A percentile compares a stretch with the other conserved stretches of the same genome.
These are phyloP conservation scores for Larix sibirica DNA, from an alignment of 83 land plant genomes.

Conservation along the genomic window DNA sequence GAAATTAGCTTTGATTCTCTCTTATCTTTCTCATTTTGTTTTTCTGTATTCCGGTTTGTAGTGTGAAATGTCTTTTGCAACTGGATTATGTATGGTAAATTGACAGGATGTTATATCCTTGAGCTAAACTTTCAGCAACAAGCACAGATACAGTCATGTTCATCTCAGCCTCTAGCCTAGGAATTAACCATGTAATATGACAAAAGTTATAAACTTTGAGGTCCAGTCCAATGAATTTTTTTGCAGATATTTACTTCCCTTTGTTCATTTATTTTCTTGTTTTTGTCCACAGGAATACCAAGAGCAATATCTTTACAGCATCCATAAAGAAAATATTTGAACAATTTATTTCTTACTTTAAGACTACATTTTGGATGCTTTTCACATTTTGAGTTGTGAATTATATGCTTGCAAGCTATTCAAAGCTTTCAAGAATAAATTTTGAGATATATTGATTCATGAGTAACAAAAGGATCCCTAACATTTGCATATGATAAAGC, in stretches of 20 bases:
- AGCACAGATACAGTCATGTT: not conserved
- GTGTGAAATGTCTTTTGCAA: not conserved
- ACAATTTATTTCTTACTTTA: not conserved
- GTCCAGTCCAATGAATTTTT: not conserved
- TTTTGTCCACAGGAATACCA: not conserved
- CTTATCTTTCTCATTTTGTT: not conserved
- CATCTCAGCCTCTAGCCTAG: not conserved
- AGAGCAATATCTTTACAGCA: not conserved
- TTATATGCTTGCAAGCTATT: not conserved
- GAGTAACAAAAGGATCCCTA: not conserved
- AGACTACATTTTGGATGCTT: not conserved
- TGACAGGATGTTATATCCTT: not conserved
- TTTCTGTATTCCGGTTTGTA: not conserved
- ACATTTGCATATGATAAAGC: not conserved
- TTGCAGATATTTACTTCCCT: not conserved
- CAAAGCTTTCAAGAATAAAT: not conserved
- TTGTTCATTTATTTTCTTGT: not conserved
- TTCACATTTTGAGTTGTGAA: not conserved
- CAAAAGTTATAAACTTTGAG: not conserved
- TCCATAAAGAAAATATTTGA: not conserved
- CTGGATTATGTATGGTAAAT: conserved; percentile 1
- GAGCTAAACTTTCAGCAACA: not conserved
- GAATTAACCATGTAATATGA: not conserved
- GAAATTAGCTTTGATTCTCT: not conserved
- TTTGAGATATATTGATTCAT: not conserved